phyloP scores from a whole-genome alignment of 345 rosid genomes.

The Arabidopsis arenosa region DNA sequence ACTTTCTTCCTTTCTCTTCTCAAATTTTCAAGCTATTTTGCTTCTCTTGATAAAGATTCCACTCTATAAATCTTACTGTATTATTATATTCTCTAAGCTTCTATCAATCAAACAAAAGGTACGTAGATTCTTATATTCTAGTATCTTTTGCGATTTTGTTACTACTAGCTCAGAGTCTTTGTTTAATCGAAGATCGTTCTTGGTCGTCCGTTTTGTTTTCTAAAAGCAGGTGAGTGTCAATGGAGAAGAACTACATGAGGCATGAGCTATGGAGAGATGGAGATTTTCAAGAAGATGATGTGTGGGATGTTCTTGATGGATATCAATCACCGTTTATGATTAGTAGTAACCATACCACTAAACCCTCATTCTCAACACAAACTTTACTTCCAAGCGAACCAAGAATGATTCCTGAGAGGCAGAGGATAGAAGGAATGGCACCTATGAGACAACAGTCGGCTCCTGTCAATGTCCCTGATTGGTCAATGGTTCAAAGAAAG shows the following conservation, averaged over 20 bases:
- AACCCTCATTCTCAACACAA: conserved; percentile 42
- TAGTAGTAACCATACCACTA: conserved; percentile 33
- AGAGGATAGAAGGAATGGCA: conserved; percentile 41
- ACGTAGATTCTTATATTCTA: neutral
- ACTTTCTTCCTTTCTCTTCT: conserved; percentile 35
- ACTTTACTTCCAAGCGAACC: conserved; percentile 52
- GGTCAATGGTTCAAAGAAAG: conserved; percentile 57
- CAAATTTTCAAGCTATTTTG: neutral
- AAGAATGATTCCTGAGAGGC: conserved; percentile 59
- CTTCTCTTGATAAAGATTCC: conserved; percentile 3
- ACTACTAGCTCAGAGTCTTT: neutral
- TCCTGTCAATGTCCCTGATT: conserved; percentile 72
- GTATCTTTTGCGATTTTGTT: neutral
- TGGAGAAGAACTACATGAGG: conserved; percentile 49
- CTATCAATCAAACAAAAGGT: conserved; percentile 21
- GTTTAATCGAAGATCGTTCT: neutral
- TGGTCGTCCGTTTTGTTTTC: conserved; percentile 15
- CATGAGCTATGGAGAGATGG: conserved; percentile 53
- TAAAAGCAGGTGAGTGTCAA: conserved; percentile 26
- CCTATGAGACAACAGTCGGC: conserved; percentile 56
- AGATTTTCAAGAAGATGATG: conserved; percentile 60
- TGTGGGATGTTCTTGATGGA: conserved; percentile 53
- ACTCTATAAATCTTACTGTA: conserved; percentile 5
- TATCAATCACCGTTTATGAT: conserved; percentile 40
- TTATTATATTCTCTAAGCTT: conserved; percentile 9